A percentile compares a stretch with the other conserved stretches of the same genome.
Conservation (phyloP, 2,329 filamentous ascomycete species). For the Capronia americana region DNA sequence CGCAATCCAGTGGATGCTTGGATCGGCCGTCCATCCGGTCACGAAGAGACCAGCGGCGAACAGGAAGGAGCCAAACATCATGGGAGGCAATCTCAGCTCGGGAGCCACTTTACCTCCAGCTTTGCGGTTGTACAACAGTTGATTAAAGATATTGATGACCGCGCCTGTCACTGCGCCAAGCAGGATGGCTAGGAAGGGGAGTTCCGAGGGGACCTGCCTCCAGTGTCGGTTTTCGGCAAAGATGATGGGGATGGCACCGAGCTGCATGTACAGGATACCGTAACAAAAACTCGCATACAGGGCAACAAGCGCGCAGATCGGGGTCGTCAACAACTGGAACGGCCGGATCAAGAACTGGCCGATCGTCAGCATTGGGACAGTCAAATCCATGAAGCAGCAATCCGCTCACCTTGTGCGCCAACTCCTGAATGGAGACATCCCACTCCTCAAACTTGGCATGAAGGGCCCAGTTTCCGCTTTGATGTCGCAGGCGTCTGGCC, state of each 20-base stretch:
- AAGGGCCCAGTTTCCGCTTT: slow-evolving; percentile 56
- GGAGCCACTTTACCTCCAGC: slow-evolving; percentile 39
- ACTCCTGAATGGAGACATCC: slow-evolving; percentile 49
- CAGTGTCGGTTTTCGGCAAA: slow-evolving; percentile 55
- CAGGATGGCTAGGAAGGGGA: slow-evolving; percentile 60
- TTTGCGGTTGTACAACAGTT: slow-evolving; percentile 43
- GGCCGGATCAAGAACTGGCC: slow-evolving; percentile 55
- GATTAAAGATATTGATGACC: slow-evolving; percentile 53
- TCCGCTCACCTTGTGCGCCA: slow-evolving; percentile 50
- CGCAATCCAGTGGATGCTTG: slow-evolving; percentile 45
- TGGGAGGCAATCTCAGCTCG: slow-evolving; percentile 61
- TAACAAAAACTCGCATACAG: slow-evolving; percentile 60
- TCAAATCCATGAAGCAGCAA: too few species aligned
- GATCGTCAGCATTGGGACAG: slow-evolving; percentile 9
- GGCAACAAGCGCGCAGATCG: slow-evolving; percentile 57
- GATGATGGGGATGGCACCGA: slow-evolving; percentile 60
- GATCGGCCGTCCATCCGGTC: slow-evolving; percentile 65
- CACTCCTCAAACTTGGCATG: slow-evolving; percentile 48
- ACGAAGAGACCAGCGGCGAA: slow-evolving; percentile 63
- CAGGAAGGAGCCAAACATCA: slow-evolving; percentile 56
- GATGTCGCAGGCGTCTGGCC: slow-evolving; percentile 56
- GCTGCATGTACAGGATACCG: slow-evolving; percentile 57
- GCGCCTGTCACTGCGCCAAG: slow-evolving; percentile 50
- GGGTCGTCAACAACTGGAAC: slow-evolving; percentile 57
- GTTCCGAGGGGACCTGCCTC: slow-evolving; percentile 53